Base-by-base conservation (phyloP, 495 filamentous ascomycete genomes). In the Clavariopsis aquatica region DNA sequence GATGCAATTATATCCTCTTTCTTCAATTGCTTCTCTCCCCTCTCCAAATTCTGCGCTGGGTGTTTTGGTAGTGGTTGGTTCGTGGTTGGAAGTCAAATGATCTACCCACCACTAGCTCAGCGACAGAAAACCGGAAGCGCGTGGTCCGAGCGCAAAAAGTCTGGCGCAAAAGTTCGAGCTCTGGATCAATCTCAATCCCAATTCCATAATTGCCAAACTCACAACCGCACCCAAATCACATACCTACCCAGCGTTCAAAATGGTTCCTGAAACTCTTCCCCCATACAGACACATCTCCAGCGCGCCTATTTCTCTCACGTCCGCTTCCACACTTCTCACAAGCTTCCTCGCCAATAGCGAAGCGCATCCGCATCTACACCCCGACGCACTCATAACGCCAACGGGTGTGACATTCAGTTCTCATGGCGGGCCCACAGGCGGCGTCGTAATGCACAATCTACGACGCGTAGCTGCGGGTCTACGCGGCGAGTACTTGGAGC, bases 381-480 rank as follows among this genome's bases (percentile, higher is more conserved):
- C 88, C 4, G 87, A 86, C 64, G 83, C 84, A 46, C 78, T 80
- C 58, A 82, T 91, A 70, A 83, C 78, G 49, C 80, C 85, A 60
- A 77, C 80, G 43, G 88, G 87, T 2, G 84, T 85, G 27, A 74
- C 51, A 24, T 76, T 69, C 66, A 31, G 81, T 47, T 78, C 82
- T 20, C 76, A 78, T 53, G 80, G 81, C 12, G 84, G 84, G 45
- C 76, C 81, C 1, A 80, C 23, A 3, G 77, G 77, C 63, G 77
- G 84, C 24, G 69, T 90, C 17, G 81, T 82, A 20, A 74, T 91
- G 46, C 84, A 88, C 71, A 86, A 88, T 68, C 72, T 91, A 52
- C 79, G 83, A 71, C 82, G 88, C 22, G 83, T 90, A 10, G 83
- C 87, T 71, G 84, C 83, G 0, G 88, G 87, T 17, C 74, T 88